These are phyloP conservation scores for Saccharomyces paradoxus DNA, from an alignment of 805 yeast species.

Conservation along the genomic window DNA sequence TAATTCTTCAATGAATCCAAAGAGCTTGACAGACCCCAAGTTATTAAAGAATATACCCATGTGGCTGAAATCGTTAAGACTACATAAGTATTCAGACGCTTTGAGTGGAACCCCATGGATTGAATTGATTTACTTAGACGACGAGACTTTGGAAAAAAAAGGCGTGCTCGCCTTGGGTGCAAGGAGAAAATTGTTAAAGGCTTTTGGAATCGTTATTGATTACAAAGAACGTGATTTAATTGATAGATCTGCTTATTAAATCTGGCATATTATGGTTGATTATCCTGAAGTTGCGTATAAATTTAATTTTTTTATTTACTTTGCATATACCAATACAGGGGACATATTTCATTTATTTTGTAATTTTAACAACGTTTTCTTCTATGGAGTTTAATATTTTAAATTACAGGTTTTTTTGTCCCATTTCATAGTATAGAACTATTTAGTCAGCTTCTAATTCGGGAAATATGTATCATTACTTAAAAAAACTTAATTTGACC, in stretches of 20 bases:
- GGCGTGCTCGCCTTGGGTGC: conserved; percentile 97
- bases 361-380: background rate
- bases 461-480: too few species aligned
- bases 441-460: too few species aligned
- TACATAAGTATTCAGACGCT: conserved; percentile 89
- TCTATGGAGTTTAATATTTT: background rate
- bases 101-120: conserved; percentile 71
- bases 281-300: background rate
- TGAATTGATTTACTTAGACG: conserved; percentile 63
- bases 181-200: conserved; percentile 83
- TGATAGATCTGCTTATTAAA: conserved; percentile 19
- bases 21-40: conserved; percentile 44
- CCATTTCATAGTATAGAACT: too few species aligned
- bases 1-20: conserved; percentile 36
- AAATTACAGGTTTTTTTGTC: too few species aligned
- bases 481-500: too few species aligned
- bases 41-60: conserved; percentile 73
- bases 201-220: conserved; percentile 74
- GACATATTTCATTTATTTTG: background rate
- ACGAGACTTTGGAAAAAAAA: conserved; percentile 56
- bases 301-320: background rate
- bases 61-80: conserved; percentile 82
- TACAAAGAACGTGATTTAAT: conserved; percentile 37
- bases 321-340: background rate
- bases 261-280: background rate